Base-by-base conservation (phyloP, 116 monocot genomes). In the Posidonia oceanica region DNA sequence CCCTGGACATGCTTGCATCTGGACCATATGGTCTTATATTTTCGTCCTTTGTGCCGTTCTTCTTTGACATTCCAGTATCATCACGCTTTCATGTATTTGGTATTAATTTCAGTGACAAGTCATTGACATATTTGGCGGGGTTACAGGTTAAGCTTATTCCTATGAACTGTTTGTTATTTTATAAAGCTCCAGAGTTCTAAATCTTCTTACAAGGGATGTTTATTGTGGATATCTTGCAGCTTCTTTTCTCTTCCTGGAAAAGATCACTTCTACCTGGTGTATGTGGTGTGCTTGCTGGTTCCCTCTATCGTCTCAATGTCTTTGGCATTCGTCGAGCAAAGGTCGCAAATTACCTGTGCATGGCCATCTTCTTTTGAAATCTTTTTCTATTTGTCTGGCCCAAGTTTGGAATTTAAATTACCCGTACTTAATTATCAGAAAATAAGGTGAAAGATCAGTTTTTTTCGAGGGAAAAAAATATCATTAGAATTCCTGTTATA, bases 11-110 rank as follows among this genome's bases (percentile, higher is more conserved):
- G 36, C 72, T 92, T 51, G 72, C 81, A 57, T 81, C 97, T 80
- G 97, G 97, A 4, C 92, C 97, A 14, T 97, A 97, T 64, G 78
- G 89, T 75, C 87, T 97, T 54, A 87, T 97, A 75, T 97, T 92
- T 77, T 81, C 97, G 17, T 89, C 97, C 10, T 97, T 85, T 77
- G 82, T 92, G 41, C 97, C 97, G 0, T 97, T 92, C 69, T 97
- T 87, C 69, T 84, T 89, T 77, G 89, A 97, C 61, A 92, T 97
- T 71, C 97, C 97, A 64, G 74, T 92, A 61, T 82, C 92, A 7
- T 83, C 85, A 63, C 76, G 85, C 68, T 78, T 97, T 55, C 87
- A 77, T 29, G 81, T 97, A 77, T 92, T 82, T 77, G 79, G 85
- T 12, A 51, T 91, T 70, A 56, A 66, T 38, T 85, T 89, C 59